Evolutionary conservation across 2,329 filamentous ascomycete genomes (phyloP), one percentile per base, ranked within the genome.

Genomic region (Myriosclerotinia duriaeana): DNA sequence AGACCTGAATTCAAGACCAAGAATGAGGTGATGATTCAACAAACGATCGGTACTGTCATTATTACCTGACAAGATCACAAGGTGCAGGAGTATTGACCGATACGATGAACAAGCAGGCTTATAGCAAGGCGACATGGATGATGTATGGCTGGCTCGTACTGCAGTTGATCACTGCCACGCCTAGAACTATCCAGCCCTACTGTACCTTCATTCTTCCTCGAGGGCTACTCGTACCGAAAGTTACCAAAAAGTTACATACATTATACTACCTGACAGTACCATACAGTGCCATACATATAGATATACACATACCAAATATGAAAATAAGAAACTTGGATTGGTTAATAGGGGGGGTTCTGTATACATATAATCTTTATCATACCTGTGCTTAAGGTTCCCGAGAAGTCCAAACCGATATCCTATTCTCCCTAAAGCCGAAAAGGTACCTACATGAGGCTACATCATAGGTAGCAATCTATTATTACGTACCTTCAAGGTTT

Each of bases 181-280:
- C 56, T 60, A 48, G 56, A 60, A 22, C 56, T 26, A 38, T 60
- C 56, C 56, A 60, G 56, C 56, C 56, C 56, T 60, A 60, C 56
- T 60, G 56, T n/a, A 36, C 42, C 42, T 48, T 11, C 36, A 15
- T 60, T 17, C 9, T 60, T 22, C 12, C 20, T 48, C 30, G 30
- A 34, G 20, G 20, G 56, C 36, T 60, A 22, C 42, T 36, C 30
- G 42, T 17, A 48, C 42, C 26, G 42, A 59, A 30, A 34, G 55
- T 22, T 59, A 46, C 40, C 55, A 40, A 48, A 34, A 59, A 46
- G 22, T 4, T 54, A 55, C 40, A 59, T 34, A 34, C 30, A 34
- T 34, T 34, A 17, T 30, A 44, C 40, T 44, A 12, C 40, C 5
- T 44, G 11, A 44, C 40, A 15, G 12, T 15, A 15, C 40, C 12